phyloP scores from a whole-genome alignment of 164 flowering plant genomes.

The Umbellularia californica region DNA sequence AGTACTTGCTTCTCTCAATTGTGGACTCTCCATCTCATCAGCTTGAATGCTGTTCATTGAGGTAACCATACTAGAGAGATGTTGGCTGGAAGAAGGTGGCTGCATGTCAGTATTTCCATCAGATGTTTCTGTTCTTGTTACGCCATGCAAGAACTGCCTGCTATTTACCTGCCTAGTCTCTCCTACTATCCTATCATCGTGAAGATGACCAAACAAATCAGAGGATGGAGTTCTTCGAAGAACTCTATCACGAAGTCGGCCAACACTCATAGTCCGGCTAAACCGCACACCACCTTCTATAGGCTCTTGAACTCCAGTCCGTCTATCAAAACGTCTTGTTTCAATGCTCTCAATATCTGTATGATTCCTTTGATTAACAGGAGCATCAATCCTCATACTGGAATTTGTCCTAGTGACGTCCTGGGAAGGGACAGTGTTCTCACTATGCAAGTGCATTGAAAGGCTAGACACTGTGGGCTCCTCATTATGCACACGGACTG shows the following conservation, averaged over 20 bases:
- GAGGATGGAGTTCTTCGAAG: constrained; percentile 71
- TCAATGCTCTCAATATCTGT: constrained; percentile 33
- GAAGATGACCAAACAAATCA: constrained; percentile 50
- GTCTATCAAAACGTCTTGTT: constrained; percentile 40
- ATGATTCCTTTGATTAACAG: constrained; percentile 26
- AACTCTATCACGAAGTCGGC: constrained; percentile 95
- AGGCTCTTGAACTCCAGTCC: constrained; percentile 62
- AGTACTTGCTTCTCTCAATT: constrained; percentile 59
- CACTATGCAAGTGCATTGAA: neutral
- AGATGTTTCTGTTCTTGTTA: constrained; percentile 20
- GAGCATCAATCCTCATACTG: constrained; percentile 16
- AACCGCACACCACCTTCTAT: constrained; percentile 70
- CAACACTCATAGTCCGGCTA: constrained; percentile 87
- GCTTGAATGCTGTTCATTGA: constrained; percentile 37
- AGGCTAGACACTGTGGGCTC: neutral
- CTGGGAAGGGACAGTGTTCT: constrained; percentile 22
- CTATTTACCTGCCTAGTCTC: constrained; percentile 30
- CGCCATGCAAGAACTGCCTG: constrained; percentile 24
- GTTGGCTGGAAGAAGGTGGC: constrained; percentile 31
- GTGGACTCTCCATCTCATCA: constrained; percentile 42
- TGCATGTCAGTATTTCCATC: constrained; percentile 24
- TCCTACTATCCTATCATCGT: constrained; percentile 46
- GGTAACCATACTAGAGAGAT: constrained; percentile 26
- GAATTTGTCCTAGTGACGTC: constrained; percentile 20
- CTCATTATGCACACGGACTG: constrained; percentile 22